Conservation (phyloP, 371 early-diverging fungal species). For the Lichtheimia hyalospora region DNA sequence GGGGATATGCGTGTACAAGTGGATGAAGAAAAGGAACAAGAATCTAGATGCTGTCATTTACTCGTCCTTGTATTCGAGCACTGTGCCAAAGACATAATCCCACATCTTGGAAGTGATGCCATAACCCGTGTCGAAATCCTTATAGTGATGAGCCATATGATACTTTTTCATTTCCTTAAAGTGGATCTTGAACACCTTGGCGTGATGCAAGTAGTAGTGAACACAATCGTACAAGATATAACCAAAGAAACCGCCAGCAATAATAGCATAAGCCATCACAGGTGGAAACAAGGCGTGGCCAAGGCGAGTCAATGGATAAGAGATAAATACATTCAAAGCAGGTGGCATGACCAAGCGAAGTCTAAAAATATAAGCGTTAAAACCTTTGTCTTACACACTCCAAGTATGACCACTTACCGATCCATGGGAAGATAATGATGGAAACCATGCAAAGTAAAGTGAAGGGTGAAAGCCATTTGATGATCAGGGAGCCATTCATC, state of each 20-base stretch:
- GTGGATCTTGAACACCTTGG: constrained; percentile 63
- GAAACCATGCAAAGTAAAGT: constrained; percentile 92
- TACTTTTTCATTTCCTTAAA: constrained; percentile 87
- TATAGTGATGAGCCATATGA: constrained; percentile 92
- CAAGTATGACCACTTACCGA: constrained; percentile 43
- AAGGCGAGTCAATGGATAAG: constrained; percentile 51
- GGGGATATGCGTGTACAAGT: not conserved
- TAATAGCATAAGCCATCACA: constrained; percentile 52
- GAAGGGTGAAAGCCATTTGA: constrained; percentile 68
- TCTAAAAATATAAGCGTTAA: constrained; percentile 33
- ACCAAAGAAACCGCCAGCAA: constrained; percentile 73
- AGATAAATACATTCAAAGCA: constrained; percentile 68
- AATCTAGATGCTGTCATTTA: not conserved
- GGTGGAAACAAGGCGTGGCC: constrained; percentile 58
- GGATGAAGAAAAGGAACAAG: not conserved
- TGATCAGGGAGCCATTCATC: constrained; percentile 87
- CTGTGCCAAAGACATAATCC: constrained; percentile 80
- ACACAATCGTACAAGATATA: constrained; percentile 86
- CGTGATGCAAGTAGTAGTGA: constrained; percentile 94
- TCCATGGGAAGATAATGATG: constrained; percentile 98
- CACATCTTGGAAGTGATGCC: constrained; percentile 90
- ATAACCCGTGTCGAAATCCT: constrained; percentile 77
- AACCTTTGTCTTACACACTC: not conserved
- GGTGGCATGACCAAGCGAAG: constrained; percentile 96
- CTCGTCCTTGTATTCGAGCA: constrained; percentile 10